These are phyloP conservation scores for Craterostigma plantagineum DNA, from an alignment of 257 asterid genomes.

Conservation along the genomic window DNA sequence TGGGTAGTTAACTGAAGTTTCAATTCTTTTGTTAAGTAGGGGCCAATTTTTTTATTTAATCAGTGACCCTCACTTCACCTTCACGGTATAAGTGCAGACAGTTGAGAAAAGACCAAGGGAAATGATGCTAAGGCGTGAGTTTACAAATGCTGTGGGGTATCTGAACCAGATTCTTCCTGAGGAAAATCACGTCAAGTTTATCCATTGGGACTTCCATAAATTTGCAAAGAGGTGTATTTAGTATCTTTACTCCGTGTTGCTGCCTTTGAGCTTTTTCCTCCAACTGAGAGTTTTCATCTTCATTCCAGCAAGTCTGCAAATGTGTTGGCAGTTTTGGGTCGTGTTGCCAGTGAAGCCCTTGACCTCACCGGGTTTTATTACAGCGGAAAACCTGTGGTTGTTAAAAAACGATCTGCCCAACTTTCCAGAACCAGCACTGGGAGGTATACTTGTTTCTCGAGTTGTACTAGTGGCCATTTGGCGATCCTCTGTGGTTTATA, in stretches of 20 bases:
- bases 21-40: no score
- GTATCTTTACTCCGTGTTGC: constrained; percentile 2
- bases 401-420: constrained; percentile 37
- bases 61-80: not conserved
- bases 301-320: constrained; percentile 90
- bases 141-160: constrained; percentile 89
- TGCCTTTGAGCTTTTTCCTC: constrained; percentile 6
- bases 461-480: no score
- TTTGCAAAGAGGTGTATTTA: constrained; percentile 73
- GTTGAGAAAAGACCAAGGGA: constrained; percentile 97
- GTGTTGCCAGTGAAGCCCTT: constrained; percentile 94
- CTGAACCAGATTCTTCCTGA: constrained; percentile 76
- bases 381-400: constrained; percentile 59
- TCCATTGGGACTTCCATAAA: constrained; percentile 99
- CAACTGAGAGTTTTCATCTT: constrained; percentile 12
- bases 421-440: constrained; percentile 70
- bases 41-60: not conserved
- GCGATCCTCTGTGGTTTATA: no score
- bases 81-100: constrained; percentile 33
- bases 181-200: constrained; percentile 71
- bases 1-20: not conserved
- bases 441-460: constrained; percentile 24
- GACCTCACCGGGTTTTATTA: constrained; percentile 87
- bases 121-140: constrained; percentile 98
- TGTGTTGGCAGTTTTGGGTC: constrained; percentile 95